phyloP scores from a whole-genome alignment of 1,284 basidiomycete species.

The Rhodotorula sp. region DNA sequence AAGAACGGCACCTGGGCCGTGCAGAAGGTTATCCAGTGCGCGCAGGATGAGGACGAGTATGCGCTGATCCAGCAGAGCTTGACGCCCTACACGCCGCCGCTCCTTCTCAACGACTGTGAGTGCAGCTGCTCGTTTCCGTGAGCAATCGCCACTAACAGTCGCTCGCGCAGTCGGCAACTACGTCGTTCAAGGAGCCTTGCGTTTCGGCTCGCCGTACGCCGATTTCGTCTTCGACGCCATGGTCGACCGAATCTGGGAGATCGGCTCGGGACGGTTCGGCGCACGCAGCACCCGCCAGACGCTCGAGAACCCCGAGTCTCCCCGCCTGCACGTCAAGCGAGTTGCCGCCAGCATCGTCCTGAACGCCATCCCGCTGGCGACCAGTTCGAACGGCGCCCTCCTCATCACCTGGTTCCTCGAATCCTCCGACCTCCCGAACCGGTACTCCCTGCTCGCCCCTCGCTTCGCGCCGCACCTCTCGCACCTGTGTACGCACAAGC shows the following conservation, averaged over 20 bases:
- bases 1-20: conserved; percentile 99
- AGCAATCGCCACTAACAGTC: not conserved
- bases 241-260: conserved; percentile 92
- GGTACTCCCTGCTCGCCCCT: conserved; percentile 87
- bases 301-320: conserved; percentile 83
- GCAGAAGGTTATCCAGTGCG: conserved; percentile 97
- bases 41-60: conserved; percentile 83
- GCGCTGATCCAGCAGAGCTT: conserved; percentile 80
- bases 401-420: conserved; percentile 96
- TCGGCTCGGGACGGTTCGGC: conserved; percentile 68
- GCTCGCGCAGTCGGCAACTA: conserved; percentile 91
- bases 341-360: conserved; percentile 91
- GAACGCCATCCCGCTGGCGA: conserved; percentile 95
- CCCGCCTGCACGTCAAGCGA: conserved; percentile 65
- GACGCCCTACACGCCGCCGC: conserved; percentile 84
- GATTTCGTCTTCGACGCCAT: conserved; percentile 99
- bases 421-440: conserved; percentile 84
- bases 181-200: conserved; percentile 90
- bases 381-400: conserved; percentile 94
- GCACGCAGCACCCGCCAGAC: conserved; percentile 97
- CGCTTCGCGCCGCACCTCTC: conserved; percentile 94
- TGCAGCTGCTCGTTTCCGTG: not conserved
- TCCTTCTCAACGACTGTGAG: conserved; percentile 62
- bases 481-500: conserved; percentile 95
- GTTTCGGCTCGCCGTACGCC: conserved; percentile 81